phyloP scores from a whole-genome alignment of 176 grass and related monocot species.

The Cenchrus americanus region DNA sequence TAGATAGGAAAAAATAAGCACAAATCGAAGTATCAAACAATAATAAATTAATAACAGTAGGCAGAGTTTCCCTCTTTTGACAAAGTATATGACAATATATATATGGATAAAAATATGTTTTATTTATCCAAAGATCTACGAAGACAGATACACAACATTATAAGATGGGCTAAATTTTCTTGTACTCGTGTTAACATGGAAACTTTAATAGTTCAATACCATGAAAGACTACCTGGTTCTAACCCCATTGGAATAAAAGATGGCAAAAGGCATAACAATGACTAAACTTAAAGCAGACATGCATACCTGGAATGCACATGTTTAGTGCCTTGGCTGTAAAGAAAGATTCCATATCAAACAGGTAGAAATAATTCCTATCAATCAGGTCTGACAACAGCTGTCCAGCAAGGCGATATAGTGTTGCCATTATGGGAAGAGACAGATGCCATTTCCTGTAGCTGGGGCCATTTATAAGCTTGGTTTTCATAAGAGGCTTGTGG shows the following conservation, averaged over 20 bases:
- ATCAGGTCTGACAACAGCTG: conserved; percentile 93
- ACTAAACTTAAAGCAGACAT: background rate
- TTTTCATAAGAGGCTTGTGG: conserved; percentile 97
- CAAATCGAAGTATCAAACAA: background rate
- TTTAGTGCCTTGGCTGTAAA: conserved; percentile 98
- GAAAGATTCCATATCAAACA: conserved; percentile 98
- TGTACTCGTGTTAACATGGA: conserved; percentile 7
- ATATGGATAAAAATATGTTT: background rate
- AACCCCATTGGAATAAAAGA: background rate
- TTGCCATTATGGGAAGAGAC: conserved; percentile 95
- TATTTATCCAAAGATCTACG: background rate
- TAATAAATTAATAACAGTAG: background rate
- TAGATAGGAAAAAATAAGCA: background rate
- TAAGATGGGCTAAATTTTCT: conserved; percentile 5
- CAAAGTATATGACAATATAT: background rate
- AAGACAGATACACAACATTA: background rate
- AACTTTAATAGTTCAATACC: background rate
- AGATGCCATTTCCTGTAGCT: conserved; percentile 97
- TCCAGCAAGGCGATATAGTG: conserved; percentile 89
- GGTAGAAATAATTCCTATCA: conserved; percentile 93
- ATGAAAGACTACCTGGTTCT: background rate
- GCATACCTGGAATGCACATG: conserved; percentile 97
- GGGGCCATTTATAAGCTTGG: conserved; percentile 92
- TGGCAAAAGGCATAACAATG: background rate
- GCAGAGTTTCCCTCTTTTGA: background rate